These are phyloP conservation scores for Pichia sp. DNA, from an alignment of 1,139 yeast genomes.

Conservation along the genomic window DNA sequence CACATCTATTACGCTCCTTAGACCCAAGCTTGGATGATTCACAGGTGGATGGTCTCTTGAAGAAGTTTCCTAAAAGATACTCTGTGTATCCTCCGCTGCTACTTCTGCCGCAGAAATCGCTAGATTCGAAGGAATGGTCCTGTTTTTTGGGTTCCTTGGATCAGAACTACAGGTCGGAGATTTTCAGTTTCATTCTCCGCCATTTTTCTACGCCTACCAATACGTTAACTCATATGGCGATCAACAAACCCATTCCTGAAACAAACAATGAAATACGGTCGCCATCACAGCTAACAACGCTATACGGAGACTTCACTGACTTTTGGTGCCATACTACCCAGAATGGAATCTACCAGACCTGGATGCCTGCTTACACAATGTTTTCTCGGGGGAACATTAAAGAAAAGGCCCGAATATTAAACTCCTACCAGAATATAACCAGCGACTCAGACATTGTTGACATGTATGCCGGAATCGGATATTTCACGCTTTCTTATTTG, in stretches of 20 bases:
- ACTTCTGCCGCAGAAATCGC: slow-evolving; percentile 43
- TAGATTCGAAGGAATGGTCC: slow-evolving; percentile 39
- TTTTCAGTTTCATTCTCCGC: slow-evolving; percentile 3
- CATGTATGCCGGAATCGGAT: slow-evolving; percentile 82
- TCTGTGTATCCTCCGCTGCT: slow-evolving; percentile 66
- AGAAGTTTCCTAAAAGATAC: slow-evolving; percentile 47
- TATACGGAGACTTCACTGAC: slow-evolving; percentile 70
- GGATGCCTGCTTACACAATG: slow-evolving; percentile 89
- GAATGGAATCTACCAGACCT: slow-evolving; percentile 70
- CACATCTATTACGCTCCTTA: neutral
- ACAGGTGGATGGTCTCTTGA: neutral
- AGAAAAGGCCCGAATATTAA: slow-evolving; percentile 67
- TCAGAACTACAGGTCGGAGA: neutral
- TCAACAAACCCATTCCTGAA: slow-evolving; percentile 62
- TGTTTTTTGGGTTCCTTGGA: slow-evolving; percentile 16
- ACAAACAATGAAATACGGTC: slow-evolving; percentile 52
- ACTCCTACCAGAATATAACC: slow-evolving; percentile 28
- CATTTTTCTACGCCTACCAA: slow-evolving; percentile 14
- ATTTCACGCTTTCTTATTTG: slow-evolving; percentile 70
- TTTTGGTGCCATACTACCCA: slow-evolving; percentile 74
- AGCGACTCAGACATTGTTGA: slow-evolving; percentile 46
- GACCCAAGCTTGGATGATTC: neutral
- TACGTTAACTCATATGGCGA: slow-evolving; percentile 54
- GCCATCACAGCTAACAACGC: slow-evolving; percentile 55
- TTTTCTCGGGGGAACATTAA: slow-evolving; percentile 85